These are phyloP conservation scores for Cytospora mali DNA, from an alignment of 2,329 filamentous ascomycete species.

Conservation along the genomic window DNA sequence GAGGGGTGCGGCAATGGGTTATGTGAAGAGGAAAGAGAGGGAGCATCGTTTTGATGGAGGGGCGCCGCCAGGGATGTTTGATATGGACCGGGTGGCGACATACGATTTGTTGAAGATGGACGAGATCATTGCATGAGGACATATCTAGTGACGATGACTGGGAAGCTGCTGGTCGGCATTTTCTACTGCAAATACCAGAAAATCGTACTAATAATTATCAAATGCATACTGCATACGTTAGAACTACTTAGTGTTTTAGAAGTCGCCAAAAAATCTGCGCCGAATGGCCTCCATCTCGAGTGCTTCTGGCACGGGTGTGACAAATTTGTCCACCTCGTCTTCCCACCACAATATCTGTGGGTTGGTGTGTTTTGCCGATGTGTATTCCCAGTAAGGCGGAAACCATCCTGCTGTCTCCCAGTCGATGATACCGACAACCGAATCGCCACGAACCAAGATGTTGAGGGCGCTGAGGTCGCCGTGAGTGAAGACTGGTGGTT, in stretches of 20 bases:
- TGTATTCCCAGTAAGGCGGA: constrained; percentile 46
- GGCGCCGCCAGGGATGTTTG: constrained; percentile 1
- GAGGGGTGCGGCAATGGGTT: not conserved
- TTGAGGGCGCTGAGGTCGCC: constrained; percentile 51
- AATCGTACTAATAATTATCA: too few species aligned
- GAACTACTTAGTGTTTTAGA: not conserved
- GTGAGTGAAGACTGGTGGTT: constrained; percentile 51
- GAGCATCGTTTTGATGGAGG: constrained; percentile 15
- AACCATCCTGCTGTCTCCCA: constrained; percentile 53
- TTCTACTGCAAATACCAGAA: too few species aligned
- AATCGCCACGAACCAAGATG: constrained; percentile 43
- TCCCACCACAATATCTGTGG: constrained; percentile 15
- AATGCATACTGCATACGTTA: too few species aligned
- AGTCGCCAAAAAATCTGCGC: constrained; percentile 11
- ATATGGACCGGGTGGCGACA: constrained; percentile 11
- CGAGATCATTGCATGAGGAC: constrained; percentile 11
- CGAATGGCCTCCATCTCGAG: constrained; percentile 11
- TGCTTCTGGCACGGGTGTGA: not conserved
- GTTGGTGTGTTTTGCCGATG: constrained; percentile 18
- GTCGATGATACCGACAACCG: constrained; percentile 46
- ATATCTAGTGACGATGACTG: not conserved
- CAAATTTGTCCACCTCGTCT: constrained; percentile 14
- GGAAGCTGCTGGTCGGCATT: not conserved
- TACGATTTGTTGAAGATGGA: not conserved
- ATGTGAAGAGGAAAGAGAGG: constrained; percentile 4